Evolutionary conservation across 2,329 filamentous ascomycete species (phyloP).

Genomic region (Venturia oleaginea): DNA sequence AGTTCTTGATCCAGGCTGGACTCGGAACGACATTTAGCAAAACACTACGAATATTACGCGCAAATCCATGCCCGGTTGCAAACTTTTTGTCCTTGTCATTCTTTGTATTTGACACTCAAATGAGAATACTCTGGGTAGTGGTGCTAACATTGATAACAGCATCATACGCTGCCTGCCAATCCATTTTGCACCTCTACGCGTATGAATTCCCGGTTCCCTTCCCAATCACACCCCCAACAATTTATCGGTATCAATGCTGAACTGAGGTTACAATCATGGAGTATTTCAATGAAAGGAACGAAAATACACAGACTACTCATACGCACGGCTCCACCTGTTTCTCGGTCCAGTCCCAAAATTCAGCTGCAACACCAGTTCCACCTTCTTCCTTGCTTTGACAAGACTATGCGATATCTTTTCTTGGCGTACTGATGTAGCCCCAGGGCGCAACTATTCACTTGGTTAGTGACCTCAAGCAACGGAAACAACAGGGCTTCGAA

Average conservation of each 20-base stretch:
- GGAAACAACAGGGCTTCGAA: conserved; percentile 20
- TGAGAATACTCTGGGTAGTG: too few relatives aligned
- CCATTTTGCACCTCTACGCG: too few relatives aligned
- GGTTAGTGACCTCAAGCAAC: background rate
- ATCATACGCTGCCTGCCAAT: too few relatives aligned
- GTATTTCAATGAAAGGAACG: background rate
- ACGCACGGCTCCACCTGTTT: conserved; percentile 12
- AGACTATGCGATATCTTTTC: conserved; percentile 19
- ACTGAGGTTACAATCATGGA: background rate
- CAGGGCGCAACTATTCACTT: background rate
- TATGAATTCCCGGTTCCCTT: too few relatives aligned
- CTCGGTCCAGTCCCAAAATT: conserved; percentile 19
- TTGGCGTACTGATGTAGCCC: background rate
- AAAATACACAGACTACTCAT: background rate
- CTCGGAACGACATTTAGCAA: background rate
- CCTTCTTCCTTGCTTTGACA: conserved; percentile 18
- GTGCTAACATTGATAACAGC: too few relatives aligned
- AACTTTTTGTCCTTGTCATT: too few relatives aligned
- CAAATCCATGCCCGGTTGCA: background rate
- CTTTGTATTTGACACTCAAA: too few relatives aligned
- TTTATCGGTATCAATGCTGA: too few relatives aligned
- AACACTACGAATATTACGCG: background rate
- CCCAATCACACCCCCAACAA: too few relatives aligned
- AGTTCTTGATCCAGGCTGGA: background rate
- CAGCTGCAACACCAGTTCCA: conserved; percentile 17